Base-by-base conservation (phyloP, 1,284 basidiomycete species). In the Bondarzewia mesenterica region DNA sequence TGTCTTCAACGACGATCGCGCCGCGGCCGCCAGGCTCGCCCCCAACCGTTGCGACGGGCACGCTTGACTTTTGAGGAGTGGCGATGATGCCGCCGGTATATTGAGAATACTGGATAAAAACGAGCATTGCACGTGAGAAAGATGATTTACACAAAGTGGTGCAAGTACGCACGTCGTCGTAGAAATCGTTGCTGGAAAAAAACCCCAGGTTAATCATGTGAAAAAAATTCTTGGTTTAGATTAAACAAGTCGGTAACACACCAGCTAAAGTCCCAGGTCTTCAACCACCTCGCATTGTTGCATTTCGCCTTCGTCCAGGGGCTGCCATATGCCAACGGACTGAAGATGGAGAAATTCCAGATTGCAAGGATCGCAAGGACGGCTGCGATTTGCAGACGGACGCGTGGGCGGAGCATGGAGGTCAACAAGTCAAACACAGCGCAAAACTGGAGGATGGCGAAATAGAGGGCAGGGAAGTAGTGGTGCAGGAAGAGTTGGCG, bases 401-500 rank as follows among this genome's bases (percentile, higher is more conserved):
- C 68, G 21, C 81, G 74, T 0, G 92, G 89, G 15, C 85, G 76
- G 7, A 98, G 69, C 1, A 77, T 77, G 25, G 85, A 85, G 0
- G 93, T 97, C 32, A 81, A 65, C 38, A 93, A 77, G 64, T 99
- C 96, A 59, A 98, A 97, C 1, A 89, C 74, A 2, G 74, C 75
- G 47, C 85, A 87, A 25, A 78, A 75, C 22, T 93, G 71, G 7
- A 99, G 77, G 56, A 98, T 83, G 18, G 91, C 84, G 62, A 94
- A 98, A 67, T 96, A 99, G 14, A 99, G 74, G 0, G 95, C 92
- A 0, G 94, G 94, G 65, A 97, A 86, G 65, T 98, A 97, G 69
- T 98, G 94, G 63, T 98, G 94, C 23, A 98, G 66, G 78, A 98
- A 98, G 41, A 98, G 80, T 63, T 99, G 95, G 21, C 95, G 89